phyloP scores from a whole-genome alignment of 129 eudicot genomes.

The Artemisia tridentata region DNA sequence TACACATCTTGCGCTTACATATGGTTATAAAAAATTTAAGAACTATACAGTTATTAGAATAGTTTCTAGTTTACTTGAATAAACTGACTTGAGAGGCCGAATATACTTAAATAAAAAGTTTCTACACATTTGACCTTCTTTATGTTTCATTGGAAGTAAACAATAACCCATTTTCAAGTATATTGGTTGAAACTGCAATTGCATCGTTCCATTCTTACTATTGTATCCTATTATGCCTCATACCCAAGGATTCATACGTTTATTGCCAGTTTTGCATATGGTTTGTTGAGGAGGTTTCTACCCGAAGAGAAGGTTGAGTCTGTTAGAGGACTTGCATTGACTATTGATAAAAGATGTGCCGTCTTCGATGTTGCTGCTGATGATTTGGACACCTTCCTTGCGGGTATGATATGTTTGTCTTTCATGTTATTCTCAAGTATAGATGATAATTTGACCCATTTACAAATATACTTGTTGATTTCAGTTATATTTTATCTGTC shows the following conservation, averaged over 20 bases:
- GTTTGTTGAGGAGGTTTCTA: constrained; percentile 71
- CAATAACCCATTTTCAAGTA: not conserved
- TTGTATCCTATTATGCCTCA: not conserved
- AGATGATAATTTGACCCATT: not conserved
- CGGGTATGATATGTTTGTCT: constrained; percentile 39
- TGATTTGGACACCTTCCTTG: constrained; percentile 66
- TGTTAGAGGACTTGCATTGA: constrained; percentile 71
- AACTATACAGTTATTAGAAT: no score
- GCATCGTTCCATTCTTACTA: not conserved
- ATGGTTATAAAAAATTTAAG: no score
- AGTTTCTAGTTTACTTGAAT: no score
- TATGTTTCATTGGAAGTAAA: no score
- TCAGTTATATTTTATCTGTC: not conserved
- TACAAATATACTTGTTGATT: not conserved
- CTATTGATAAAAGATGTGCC: constrained; percentile 79
- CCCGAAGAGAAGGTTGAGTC: constrained; percentile 84
- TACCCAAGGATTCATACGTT: not conserved
- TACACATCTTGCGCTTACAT: not conserved
- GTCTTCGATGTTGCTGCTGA: constrained; percentile 70
- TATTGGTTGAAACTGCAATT: not conserved
- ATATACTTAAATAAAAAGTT: not conserved
- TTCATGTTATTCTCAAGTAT: not conserved
- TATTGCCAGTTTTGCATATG: constrained; percentile 59
- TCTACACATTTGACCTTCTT: not conserved
- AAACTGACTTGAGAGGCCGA: no score